Evolutionary conservation across 805 yeast genomes (phyloP).

Genomic region (Metschnikowia shivogae): DNA sequence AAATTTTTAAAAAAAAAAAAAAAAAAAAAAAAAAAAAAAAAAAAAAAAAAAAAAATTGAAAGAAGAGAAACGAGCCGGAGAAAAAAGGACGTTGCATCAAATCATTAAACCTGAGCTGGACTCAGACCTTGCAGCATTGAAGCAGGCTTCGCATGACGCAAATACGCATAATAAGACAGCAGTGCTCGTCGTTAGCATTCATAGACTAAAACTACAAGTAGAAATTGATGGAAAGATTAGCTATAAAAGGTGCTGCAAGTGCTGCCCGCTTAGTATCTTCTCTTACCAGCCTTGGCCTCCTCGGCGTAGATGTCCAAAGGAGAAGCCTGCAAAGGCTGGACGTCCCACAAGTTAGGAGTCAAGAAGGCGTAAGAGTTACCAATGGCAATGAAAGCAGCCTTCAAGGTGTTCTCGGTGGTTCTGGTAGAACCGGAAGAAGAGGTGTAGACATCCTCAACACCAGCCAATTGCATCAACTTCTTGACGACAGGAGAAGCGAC

Average conservation of each 20-base stretch:
- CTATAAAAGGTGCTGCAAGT: not conserved
- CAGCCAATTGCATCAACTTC: conserved; percentile 98
- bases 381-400: conserved; percentile 98
- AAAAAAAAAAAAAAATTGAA: not conserved
- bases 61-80: not conserved
- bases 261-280: conserved; percentile 55
- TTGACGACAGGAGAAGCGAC: conserved; percentile 99
- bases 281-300: conserved; percentile 63
- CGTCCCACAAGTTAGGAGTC: conserved; percentile 98
- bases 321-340: conserved; percentile 76
- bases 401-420: conserved; percentile 99
- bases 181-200: not conserved
- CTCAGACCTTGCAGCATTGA: not conserved
- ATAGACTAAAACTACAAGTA: not conserved
- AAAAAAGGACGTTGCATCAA: not conserved
- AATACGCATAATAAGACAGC: not conserved
- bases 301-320: conserved; percentile 95
- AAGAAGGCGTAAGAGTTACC: conserved; percentile 99
- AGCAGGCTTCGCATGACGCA: conserved; percentile 2
- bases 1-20: conserved; percentile 1
- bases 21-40: not conserved
- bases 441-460: conserved; percentile 99
- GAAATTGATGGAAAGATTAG: conserved; percentile 3
- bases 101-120: not conserved
- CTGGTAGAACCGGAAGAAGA: conserved; percentile 98